phyloP scores from a whole-genome alignment of 83 land plant species.

The Picea abies region DNA sequence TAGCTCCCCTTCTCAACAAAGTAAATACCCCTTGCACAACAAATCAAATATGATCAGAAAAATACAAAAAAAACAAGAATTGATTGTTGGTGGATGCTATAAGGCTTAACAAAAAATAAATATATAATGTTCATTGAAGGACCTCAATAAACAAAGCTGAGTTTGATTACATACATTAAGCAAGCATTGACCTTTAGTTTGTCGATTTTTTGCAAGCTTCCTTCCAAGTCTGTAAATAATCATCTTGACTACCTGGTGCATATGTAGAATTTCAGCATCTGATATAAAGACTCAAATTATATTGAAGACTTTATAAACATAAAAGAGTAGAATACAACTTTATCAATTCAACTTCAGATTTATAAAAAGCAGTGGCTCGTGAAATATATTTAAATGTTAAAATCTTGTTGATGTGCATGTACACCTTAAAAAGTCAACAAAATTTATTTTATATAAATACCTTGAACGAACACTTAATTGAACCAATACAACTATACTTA shows the following conservation, averaged over 20 bases:
- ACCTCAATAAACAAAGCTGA: background rate
- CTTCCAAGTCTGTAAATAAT: constrained; percentile 7
- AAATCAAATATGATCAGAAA: background rate
- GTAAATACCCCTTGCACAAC: background rate
- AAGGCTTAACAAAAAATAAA: background rate
- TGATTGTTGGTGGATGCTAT: background rate
- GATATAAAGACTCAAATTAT: background rate
- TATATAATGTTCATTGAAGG: background rate
- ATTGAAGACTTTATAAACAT: background rate
- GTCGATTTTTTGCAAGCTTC: background rate
- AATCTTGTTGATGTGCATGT: no score
- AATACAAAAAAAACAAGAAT: background rate
- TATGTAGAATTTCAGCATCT: background rate
- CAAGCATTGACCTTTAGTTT: background rate
- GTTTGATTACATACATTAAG: background rate
- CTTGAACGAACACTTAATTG: background rate
- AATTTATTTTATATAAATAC: background rate
- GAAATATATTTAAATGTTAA: no score
- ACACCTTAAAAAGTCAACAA: background rate
- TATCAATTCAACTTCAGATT: background rate
- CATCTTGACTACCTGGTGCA: constrained; percentile 1
- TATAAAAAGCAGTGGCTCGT: no score
- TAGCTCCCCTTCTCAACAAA: no score
- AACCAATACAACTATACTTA: background rate
- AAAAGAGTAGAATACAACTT: background rate